Evolutionary conservation across 2,329 filamentous ascomycete genomes (phyloP), one percentile per base, ranked within the genome.

Genomic region (Botrytis deweyae): DNA sequence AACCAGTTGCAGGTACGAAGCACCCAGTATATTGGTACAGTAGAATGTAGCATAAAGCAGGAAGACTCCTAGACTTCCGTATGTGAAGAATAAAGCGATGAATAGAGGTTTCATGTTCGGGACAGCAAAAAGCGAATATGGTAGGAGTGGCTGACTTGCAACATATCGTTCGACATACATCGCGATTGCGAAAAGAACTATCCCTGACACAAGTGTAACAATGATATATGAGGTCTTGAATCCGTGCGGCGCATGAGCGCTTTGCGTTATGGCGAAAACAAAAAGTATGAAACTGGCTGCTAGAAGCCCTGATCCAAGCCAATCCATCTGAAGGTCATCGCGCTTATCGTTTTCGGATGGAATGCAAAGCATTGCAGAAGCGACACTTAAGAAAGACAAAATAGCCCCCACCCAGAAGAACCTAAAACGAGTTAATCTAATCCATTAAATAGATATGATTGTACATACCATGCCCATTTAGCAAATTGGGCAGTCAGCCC

Each of bases 111-210:
- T 88, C 88, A 94, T 92, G 69, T 89, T 89, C 76, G 88, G 89
- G 10, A 91, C 87, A 12, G 83, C 82, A 82, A 95, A 94, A 42
- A 95, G 81, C 42, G 90, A 90, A 1, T 86, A 84, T 0, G 93
- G 92, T 0, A 95, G 83, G 1, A 95, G 83, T 0, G 93, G 93
- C 69, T 89, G 86, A 22, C 86, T 80, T 1, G 91, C 88, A 0
- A 93, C 86, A 89, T 91, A 93, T 0, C 90, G 90, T 82, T 95
- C 91, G 3, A 94, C 84, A 75, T 93, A 94, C 8, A 92, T 83
- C 25, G 91, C 88, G 0, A 83, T 82, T 2, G 80, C 83, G 1
- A 95, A 83, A 20, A 91, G 82, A 0, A 92, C 70, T 10, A 87
- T 81, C 0, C 92, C 92, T 1, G 91, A 58, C 4, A 89, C 82